Conservation (phyloP, 1,284 basidiomycete species). For the Cerrena zonata region DNA sequence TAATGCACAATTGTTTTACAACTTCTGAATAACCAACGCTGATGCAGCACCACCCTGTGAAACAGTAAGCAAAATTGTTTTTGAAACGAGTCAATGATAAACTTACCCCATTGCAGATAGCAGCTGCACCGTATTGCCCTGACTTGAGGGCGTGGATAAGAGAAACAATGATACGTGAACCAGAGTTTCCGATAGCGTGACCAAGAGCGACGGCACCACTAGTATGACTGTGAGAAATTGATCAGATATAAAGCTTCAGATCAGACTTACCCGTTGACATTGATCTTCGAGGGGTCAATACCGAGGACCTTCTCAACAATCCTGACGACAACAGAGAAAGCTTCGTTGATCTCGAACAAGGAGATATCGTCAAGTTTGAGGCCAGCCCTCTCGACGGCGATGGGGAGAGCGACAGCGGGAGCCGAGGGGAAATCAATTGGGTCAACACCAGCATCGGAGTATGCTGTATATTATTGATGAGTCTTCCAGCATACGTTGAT, state of each 20-base stretch:
- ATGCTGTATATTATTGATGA: slow-evolving; percentile 52
- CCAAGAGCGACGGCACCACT: slow-evolving; percentile 91
- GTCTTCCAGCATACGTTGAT: slow-evolving; percentile 9
- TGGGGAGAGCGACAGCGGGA: slow-evolving; percentile 86
- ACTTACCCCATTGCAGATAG: slow-evolving; percentile 94
- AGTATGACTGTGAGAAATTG: not conserved
- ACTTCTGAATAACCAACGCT: slow-evolving; percentile 81
- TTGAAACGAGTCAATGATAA: slow-evolving; percentile 3
- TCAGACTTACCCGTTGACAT: slow-evolving; percentile 74
- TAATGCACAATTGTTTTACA: slow-evolving; percentile 41
- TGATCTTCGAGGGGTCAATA: slow-evolving; percentile 85
- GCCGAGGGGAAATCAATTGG: slow-evolving; percentile 97
- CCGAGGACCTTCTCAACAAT: slow-evolving; percentile 86
- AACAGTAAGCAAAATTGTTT: slow-evolving; percentile 10
- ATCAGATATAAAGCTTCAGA: not conserved
- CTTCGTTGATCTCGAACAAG: slow-evolving; percentile 96
- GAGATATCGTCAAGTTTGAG: slow-evolving; percentile 82
- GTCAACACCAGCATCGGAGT: slow-evolving; percentile 92
- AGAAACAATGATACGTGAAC: slow-evolving; percentile 91
- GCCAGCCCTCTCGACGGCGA: slow-evolving; percentile 84
- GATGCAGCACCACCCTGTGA: slow-evolving; percentile 85
- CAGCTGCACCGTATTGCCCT: slow-evolving; percentile 96
- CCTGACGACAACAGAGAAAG: slow-evolving; percentile 91
- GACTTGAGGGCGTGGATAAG: slow-evolving; percentile 86
- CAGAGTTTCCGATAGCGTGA: slow-evolving; percentile 94